These are phyloP conservation scores for Dictyostelium firmibasis DNA, from an alignment of 78 protist species.

Conservation along the genomic window DNA sequence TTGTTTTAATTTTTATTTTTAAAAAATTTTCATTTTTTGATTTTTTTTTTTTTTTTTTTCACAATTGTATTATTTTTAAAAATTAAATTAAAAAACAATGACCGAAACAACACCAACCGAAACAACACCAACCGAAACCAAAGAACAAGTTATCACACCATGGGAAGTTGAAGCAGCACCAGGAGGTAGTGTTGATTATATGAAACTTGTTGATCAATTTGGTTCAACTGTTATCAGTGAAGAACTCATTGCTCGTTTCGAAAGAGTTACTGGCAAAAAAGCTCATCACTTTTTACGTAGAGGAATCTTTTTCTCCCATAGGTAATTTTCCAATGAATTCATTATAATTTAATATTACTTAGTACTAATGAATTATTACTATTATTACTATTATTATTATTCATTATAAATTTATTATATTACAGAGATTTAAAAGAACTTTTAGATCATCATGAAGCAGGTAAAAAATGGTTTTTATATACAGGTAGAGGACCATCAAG, in stretches of 20 bases:
- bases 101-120: constrained; percentile 17
- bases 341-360: no score
- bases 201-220: constrained; percentile 89
- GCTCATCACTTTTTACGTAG: constrained; percentile 91
- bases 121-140: neutral
- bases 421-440: constrained; percentile 88
- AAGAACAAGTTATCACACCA: constrained; percentile 57
- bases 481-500: constrained; percentile 99
- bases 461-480: constrained; percentile 97
- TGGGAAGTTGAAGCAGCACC: constrained; percentile 57
- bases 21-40: neutral
- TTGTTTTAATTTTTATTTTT: no score
- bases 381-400: no score
- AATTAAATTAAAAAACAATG: neutral
- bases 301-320: constrained; percentile 94
- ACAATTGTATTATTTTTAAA: no score
- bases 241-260: constrained; percentile 87
- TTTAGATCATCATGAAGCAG: constrained; percentile 91
- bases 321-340: constrained; percentile 26
- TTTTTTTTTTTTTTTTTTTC: neutral
- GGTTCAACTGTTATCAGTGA: constrained; percentile 84
- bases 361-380: no score
- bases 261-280: constrained; percentile 87
- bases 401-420: no score
- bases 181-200: constrained; percentile 91